A percentile compares a stretch with the other conserved stretches of the same genome.
Conservation (phyloP, 768 basidiomycete genomes). For the Boletales sp. region DNA sequence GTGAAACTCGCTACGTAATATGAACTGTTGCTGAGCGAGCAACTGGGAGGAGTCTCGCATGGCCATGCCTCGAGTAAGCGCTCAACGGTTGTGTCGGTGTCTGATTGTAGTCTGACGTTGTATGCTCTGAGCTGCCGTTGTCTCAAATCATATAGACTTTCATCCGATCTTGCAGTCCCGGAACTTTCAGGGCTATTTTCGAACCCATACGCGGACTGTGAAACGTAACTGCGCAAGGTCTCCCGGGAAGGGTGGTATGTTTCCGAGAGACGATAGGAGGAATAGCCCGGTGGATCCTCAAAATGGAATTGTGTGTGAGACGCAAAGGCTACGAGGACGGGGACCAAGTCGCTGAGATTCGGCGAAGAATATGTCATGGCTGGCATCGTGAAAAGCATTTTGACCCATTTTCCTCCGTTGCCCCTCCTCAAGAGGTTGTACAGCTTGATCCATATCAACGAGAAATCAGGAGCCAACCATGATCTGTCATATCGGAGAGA, state of each 20-base stretch:
- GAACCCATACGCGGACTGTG: neutral
- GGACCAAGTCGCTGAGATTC: slow-evolving; percentile 11
- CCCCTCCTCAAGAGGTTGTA: slow-evolving; percentile 23
- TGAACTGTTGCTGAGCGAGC: neutral
- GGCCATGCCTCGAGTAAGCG: slow-evolving; percentile 15
- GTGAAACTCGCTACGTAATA: slow-evolving; percentile 4
- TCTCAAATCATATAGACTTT: neutral
- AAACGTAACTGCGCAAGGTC: neutral
- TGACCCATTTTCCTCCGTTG: slow-evolving; percentile 7
- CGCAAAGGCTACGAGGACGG: slow-evolving; percentile 30
- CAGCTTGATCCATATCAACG: slow-evolving; percentile 21
- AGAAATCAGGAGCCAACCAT: slow-evolving; percentile 23
- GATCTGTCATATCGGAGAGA: slow-evolving; percentile 18
- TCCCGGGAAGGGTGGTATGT: slow-evolving; percentile 3
- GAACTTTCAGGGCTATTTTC: slow-evolving; percentile 6
- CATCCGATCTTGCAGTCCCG: neutral
- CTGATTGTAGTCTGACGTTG: neutral
- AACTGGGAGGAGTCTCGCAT: slow-evolving; percentile 7
- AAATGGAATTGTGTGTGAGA: slow-evolving; percentile 8
- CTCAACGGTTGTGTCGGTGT: neutral
- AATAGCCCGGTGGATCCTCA: slow-evolving; percentile 12
- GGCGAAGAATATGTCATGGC: slow-evolving; percentile 27
- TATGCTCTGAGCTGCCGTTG: slow-evolving; percentile 5
- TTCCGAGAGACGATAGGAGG: slow-evolving; percentile 7
- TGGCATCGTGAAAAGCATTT: slow-evolving; percentile 27